phyloP scores from a whole-genome alignment of 1,284 basidiomycete species.

The Ganoderma lingzhi region DNA sequence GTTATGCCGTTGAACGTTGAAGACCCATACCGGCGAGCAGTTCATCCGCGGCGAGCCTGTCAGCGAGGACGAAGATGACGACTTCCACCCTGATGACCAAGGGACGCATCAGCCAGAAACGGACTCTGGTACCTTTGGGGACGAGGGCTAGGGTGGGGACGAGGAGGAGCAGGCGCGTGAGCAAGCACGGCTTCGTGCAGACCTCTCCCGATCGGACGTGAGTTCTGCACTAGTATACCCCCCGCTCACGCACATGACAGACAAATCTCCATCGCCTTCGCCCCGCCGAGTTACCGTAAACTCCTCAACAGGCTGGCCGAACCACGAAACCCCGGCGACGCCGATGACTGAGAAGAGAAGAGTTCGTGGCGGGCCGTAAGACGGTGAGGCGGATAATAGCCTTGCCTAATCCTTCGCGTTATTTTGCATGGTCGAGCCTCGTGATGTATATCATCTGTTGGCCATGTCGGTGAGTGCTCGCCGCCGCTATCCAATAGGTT shows the following conservation, averaged over 20 bases:
- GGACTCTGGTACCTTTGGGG: constrained; percentile 19
- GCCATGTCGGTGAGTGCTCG: constrained; percentile 71
- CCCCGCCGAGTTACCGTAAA: constrained; percentile 55
- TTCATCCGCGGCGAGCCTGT: constrained; percentile 72
- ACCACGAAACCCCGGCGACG: constrained; percentile 13
- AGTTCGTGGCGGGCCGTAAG: constrained; percentile 38
- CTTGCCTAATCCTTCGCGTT: constrained; percentile 51
- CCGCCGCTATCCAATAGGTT: too few relatives aligned
- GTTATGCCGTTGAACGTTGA: constrained; percentile 37
- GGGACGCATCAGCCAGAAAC: constrained; percentile 6
- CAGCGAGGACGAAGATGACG: constrained; percentile 68
- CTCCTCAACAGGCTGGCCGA: constrained; percentile 40
- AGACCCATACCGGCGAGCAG: constrained; percentile 53
- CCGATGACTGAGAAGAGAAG: constrained; percentile 41
- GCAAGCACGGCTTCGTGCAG: constrained; percentile 51
- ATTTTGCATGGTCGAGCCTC: constrained; percentile 72
- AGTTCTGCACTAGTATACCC: constrained; percentile 55
- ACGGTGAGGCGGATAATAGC: constrained; percentile 23
- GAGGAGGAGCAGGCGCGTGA: constrained; percentile 42
- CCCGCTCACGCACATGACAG: constrained; percentile 58
- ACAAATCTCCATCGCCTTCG: constrained; percentile 49
- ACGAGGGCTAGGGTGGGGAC: constrained; percentile 31
- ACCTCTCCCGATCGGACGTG: constrained; percentile 47
- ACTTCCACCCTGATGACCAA: constrained; percentile 42
- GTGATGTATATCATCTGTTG: constrained; percentile 82